Percentiles rank a stretch among this genome's conserved stretches.
These are phyloP conservation scores for Ashbya aceris DNA, from an alignment of 1,139 yeast genomes.

Conservation along the genomic window DNA sequence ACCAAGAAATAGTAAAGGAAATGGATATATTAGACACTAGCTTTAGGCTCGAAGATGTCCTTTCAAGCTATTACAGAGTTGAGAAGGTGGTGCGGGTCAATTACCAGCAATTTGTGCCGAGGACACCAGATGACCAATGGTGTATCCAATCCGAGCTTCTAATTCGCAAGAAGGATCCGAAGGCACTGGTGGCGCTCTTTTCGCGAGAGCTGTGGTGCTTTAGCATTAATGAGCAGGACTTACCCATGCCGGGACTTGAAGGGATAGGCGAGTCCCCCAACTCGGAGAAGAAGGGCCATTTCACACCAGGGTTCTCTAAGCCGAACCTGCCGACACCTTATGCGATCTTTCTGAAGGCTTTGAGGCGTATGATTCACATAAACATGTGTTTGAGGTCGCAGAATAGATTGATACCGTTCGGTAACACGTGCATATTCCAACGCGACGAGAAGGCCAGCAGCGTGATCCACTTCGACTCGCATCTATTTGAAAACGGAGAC, in stretches of 20 bases:
- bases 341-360: slow-evolving; percentile 52
- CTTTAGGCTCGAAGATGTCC: slow-evolving; percentile 21
- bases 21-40: slow-evolving; percentile 2
- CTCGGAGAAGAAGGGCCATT: slow-evolving; percentile 23
- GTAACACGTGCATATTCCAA: slow-evolving; percentile 39
- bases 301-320: slow-evolving; percentile 29
- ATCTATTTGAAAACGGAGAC: slow-evolving; percentile 45
- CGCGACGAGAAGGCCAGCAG: slow-evolving; percentile 14
- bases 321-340: slow-evolving; percentile 39
- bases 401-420: slow-evolving; percentile 41
- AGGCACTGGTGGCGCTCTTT: slow-evolving; percentile 46
- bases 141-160: slow-evolving; percentile 52
- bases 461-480: slow-evolving; percentile 47
- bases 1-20: neutral
- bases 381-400: slow-evolving; percentile 34
- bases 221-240: slow-evolving; percentile 32
- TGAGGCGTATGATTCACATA: slow-evolving; percentile 45
- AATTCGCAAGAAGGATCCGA: slow-evolving; percentile 44
- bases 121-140: slow-evolving; percentile 32
- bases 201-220: slow-evolving; percentile 58
- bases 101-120: slow-evolving; percentile 27
- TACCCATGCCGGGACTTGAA: slow-evolving; percentile 19
- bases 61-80: slow-evolving; percentile 25
- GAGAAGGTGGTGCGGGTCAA: slow-evolving; percentile 25
- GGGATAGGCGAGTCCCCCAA: slow-evolving; percentile 7